Evolutionary conservation across 768 basidiomycete species (phyloP), one percentile per base, ranked within the genome.

Genomic region (Mycena kentingensis): DNA sequence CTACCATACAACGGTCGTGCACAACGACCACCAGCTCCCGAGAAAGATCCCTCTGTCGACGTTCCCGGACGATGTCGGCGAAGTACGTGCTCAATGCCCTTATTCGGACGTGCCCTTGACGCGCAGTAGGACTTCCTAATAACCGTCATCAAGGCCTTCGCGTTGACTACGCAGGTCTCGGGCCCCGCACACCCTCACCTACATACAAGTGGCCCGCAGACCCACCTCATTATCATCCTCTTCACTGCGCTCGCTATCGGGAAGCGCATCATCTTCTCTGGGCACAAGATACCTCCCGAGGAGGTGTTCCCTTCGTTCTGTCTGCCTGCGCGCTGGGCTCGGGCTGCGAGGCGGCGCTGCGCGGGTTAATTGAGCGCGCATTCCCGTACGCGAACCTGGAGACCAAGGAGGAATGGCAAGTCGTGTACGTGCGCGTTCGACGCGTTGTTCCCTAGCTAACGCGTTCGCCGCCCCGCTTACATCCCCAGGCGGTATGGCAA

Each of bases 41-140:
- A 93, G 98, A 65, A 88, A 92, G 63, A 83, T 98, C 67, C 96
- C 96, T 1, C 71, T n/a, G n/a, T n/a, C n/a, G n/a, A n/a, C n/a
- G n/a, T n/a, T n/a, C n/a, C n/a, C n/a, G n/a, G n/a, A n/a, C 97
- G 96, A 99, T 76, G 92, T 99, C 50, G 95, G 96, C 38, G 95
- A 98, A 69, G 96, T 97, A 66, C 76, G 69, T 74, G 44, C 36
- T 51, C 6, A 45, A n/a, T 32, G 35, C 22, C 25, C 26, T 46
- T n/a, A 15, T 18, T 11, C 32, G 32, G 24, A 36, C 51, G 6
- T 16, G 18, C 54, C 87, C 57, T 79, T 98, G 88, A 90, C 66
- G 87, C 86, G 4, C 96, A 98, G 67, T 35, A 57, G 55, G 51
- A 57, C 36, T 57, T 51, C 18, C 55, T 57, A 18, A 57, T 81